A percentile compares a stretch with the other conserved stretches of the same genome.
phyloP scores from a whole-genome alignment of 2,329 filamentous ascomycete species.

The Talaromyces verruculosus region DNA sequence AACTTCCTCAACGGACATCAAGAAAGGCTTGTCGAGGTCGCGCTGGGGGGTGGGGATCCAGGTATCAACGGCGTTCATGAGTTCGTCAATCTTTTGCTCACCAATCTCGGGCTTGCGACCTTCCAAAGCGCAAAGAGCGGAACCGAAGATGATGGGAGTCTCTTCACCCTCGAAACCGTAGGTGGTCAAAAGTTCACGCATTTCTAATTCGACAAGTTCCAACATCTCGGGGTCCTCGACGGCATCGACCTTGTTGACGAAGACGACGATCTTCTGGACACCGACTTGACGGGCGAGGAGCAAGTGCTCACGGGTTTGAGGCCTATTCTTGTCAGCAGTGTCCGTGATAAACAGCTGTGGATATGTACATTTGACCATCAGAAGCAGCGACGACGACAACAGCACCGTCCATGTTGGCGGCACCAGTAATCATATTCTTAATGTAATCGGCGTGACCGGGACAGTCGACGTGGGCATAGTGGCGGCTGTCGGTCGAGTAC shows the following conservation, averaged over 20 bases:
- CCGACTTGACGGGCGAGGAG: conserved; percentile 97
- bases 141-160: conserved; percentile 95
- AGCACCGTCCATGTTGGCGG: conserved; percentile 98
- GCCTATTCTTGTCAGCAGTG: conserved; percentile 50
- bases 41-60: conserved; percentile 97
- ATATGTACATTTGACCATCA: conserved; percentile 83
- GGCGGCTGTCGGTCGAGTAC: conserved; percentile 88
- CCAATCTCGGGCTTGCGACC: conserved; percentile 85
- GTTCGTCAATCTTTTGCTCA: conserved; percentile 81
- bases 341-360: background rate
- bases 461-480: conserved; percentile 99
- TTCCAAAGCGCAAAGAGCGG: conserved; percentile 91
- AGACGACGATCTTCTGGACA: conserved; percentile 96
- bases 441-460: conserved; percentile 99
- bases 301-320: conserved; percentile 97
- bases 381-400: conserved; percentile 98
- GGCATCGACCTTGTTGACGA: conserved; percentile 99
- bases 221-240: conserved; percentile 99
- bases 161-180: conserved; percentile 99
- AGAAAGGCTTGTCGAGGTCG: conserved; percentile 96
- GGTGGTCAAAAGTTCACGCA: conserved; percentile 88
- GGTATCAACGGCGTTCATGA: conserved; percentile 81
- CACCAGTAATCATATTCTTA: conserved; percentile 99
- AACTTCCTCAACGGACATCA: conserved; percentile 96
- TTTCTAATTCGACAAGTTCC: conserved; percentile 99